Conservation (phyloP, 176 grass and related monocot genomes). For the Cymbopogon citratus region DNA sequence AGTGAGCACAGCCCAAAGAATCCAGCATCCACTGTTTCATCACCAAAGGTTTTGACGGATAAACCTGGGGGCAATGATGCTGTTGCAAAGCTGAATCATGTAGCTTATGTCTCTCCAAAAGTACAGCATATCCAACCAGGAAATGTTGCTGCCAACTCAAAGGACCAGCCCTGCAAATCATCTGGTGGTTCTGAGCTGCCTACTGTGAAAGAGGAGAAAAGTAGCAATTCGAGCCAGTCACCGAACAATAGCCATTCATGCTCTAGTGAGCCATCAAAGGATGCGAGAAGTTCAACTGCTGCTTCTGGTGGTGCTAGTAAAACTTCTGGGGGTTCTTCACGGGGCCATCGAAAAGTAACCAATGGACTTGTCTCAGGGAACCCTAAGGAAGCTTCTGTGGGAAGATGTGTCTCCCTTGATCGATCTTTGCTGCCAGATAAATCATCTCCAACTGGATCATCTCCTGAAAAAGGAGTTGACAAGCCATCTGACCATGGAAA, state of each 20-base stretch:
- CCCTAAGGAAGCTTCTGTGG: constrained; percentile 47
- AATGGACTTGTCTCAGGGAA: constrained; percentile 55
- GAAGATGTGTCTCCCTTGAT: constrained; percentile 47
- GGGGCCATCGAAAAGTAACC: constrained; percentile 45
- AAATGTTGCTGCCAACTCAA: constrained; percentile 18
- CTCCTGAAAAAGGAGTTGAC: constrained; percentile 56
- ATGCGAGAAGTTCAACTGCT: constrained; percentile 78
- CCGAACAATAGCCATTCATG: constrained; percentile 88
- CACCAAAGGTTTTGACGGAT: constrained; percentile 40
- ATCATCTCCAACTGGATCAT: constrained; percentile 47
- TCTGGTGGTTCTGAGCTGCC: constrained; percentile 35
- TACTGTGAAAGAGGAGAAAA: constrained; percentile 76
- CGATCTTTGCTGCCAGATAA: constrained; percentile 49
- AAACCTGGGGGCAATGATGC: constrained; percentile 41
- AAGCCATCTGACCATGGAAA: constrained; percentile 46
- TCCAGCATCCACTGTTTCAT: constrained; percentile 28
- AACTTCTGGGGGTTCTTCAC: constrained; percentile 53
- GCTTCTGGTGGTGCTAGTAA: constrained; percentile 63
- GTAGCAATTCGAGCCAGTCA: constrained; percentile 83
- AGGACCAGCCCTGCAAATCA: constrained; percentile 42
- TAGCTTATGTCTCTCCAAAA: constrained; percentile 27
- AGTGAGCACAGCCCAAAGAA: constrained; percentile 53
- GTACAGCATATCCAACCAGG: constrained; percentile 20
- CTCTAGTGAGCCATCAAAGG: constrained; percentile 81
- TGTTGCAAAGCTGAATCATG: constrained; percentile 22